Conservation (phyloP, 768 basidiomycete species). For the Pisolithus orientalis region DNA sequence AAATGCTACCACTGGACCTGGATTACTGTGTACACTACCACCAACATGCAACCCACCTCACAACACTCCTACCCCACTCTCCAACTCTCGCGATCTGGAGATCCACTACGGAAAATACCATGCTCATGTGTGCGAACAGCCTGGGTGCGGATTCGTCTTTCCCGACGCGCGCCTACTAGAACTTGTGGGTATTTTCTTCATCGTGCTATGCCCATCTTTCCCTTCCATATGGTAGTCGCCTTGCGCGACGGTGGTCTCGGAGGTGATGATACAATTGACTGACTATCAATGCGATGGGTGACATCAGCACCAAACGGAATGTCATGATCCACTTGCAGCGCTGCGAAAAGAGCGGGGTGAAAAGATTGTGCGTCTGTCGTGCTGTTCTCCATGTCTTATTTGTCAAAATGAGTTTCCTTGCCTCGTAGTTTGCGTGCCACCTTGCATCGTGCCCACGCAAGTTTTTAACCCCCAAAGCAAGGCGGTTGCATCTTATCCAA, state of each 20-base stretch:
- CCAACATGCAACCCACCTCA: constrained; percentile 70
- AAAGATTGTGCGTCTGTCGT: constrained; percentile 55
- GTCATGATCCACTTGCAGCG: constrained; percentile 81
- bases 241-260: not conserved
- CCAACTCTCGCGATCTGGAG: constrained; percentile 65
- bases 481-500: constrained; percentile 77
- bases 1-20: constrained; percentile 25
- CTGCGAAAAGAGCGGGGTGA: constrained; percentile 74
- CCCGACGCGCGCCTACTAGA: constrained; percentile 76
- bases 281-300: not conserved
- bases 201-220: not conserved
- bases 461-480: constrained; percentile 68
- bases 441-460: constrained; percentile 49
- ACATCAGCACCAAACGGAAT: constrained; percentile 73
- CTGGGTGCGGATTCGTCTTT: constrained; percentile 73
- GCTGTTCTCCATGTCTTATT: constrained; percentile 11
- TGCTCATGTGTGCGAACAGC: constrained; percentile 72
- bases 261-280: not conserved
- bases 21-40: constrained; percentile 66
- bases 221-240: not conserved
- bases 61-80: constrained; percentile 53
- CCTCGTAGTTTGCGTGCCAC: constrained; percentile 70
- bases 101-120: constrained; percentile 80
- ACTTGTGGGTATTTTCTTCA: constrained; percentile 49
- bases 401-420: not conserved